Evolutionary conservation across 2,329 filamentous ascomycete species (phyloP), one percentile per base, ranked within the genome.

Genomic region (Nemania abortiva): DNA sequence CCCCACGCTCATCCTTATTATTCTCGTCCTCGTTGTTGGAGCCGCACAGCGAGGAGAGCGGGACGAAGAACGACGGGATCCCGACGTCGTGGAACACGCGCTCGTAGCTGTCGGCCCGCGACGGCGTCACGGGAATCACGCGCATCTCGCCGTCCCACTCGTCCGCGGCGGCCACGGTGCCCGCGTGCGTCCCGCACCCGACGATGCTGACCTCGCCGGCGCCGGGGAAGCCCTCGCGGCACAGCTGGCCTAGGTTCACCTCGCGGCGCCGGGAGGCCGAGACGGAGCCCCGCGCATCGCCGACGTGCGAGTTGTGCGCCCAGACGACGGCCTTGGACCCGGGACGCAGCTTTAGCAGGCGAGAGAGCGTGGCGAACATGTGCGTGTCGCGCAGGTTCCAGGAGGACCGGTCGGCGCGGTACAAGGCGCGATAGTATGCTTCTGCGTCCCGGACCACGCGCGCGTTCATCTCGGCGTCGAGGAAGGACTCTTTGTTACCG

Each of bases 221-320:
- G 22, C 45, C 65, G 1, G 61, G 64, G 55, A 66, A 73, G 29
- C 39, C 63, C 66, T 73, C 64, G 24, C 68, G 71, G 73, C 84
- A 86, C n/a, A 87, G 75, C 74, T 87, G 85, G 7, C 0, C 85
- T n/a, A 87, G 78, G 70, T 86, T 87, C 56, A 86, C 74, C 74
- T 86, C 83, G 7, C 81, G 80, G 20, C 79, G 76, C 2, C 77
- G 82, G 6, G 84, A 87, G 39, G 80, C 82, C 5, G 39, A 18
- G 13, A 15, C 39, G 6, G 39, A 42, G 13, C 11, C 11, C 18
- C 85, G 80, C n/a, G 85, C 85, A 71, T 87, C 85, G n/a, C 85
- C 85, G 11, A 86, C 75, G 58, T 87, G 85, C 58, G 82, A 84
- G 67, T 86, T 87, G 70, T 86, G 85, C 29, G 85, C 85, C 85